These are phyloP conservation scores for Asparagopsis taxiformis DNA, from an alignment of 31 red algal genomes.

Conservation along the genomic window DNA sequence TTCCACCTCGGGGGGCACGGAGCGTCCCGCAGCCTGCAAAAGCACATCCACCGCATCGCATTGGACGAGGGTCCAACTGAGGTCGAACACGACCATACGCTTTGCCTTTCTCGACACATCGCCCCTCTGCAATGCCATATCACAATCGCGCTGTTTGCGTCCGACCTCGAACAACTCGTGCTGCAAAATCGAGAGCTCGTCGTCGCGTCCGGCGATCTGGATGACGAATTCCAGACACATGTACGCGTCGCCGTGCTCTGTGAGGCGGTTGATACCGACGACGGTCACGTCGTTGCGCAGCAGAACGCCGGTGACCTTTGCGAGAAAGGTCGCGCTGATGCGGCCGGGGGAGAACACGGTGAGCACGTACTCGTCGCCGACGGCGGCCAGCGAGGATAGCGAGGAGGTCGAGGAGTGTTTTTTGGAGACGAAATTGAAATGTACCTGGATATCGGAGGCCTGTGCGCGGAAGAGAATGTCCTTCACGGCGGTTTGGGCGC, in stretches of 20 bases:
- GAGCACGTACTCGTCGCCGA: conserved; percentile 46
- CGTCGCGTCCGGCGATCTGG: conserved; percentile 13
- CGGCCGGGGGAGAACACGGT: conserved; percentile 60
- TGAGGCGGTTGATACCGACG: conserved; percentile 51
- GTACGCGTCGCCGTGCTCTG: conserved; percentile 47
- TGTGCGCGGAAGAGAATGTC: conserved; percentile 76
- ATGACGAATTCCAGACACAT: conserved; percentile 75
- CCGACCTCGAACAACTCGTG: conserved; percentile 67
- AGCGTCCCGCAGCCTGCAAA: conserved; percentile 47
- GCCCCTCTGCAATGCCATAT: conserved; percentile 81
- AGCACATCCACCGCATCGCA: conserved; percentile 83
- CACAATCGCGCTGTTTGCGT: conserved; percentile 47
- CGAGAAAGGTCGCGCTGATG: conserved; percentile 72
- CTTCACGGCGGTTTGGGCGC: conserved; percentile 45
- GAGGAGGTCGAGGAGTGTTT: not conserved
- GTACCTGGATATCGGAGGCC: conserved; percentile 44
- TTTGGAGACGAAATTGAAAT: conserved; percentile 39
- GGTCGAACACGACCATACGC: conserved; percentile 95
- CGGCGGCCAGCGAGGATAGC: not conserved
- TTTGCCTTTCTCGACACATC: conserved; percentile 81
- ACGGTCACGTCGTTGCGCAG: conserved; percentile 53
- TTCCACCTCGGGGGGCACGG: not conserved
- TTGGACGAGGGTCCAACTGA: conserved; percentile 92
- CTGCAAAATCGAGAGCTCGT: conserved; percentile 12
- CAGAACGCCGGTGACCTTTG: conserved; percentile 30